Evolutionary conservation across 345 rosid genomes (phyloP), one percentile per base, ranked within the genome.

Genomic region (Clarkia xantiana): DNA sequence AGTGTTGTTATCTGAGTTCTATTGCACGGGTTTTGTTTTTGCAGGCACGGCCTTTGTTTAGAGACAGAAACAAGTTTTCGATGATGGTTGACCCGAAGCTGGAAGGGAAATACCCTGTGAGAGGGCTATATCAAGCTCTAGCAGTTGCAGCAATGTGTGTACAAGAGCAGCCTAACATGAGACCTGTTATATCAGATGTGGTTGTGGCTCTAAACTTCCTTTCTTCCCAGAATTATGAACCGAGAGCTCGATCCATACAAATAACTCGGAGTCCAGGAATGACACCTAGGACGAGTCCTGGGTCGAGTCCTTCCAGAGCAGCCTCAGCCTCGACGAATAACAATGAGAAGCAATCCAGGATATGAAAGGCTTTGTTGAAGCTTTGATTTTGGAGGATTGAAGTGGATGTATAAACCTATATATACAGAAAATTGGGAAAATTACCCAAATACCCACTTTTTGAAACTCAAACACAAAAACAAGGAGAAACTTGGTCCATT

Each of bases 91-190:
- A 89, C 49, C 97, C 97, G 0, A 58, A 43, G 53, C 95, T 89
- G 16, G 72, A 76, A 22, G 94, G 84, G 50, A 79, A 64, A 53
- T 85, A 82, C 64, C 95, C 95, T 0, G 48, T 67, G 3, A 77
- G 79, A 68, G 90, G 97, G 45, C 56, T 89, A 52, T 85, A 78
- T 75, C 97, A 89, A 72, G 89, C 90, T 4, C 79, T 89, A 29
- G 97, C 95, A 12, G 78, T 89, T 4, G 78, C 97, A 42, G 95
- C 97, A 34, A 85, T 89, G 95, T 89, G 97, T 9, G 84, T 89
- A 20, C 97, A 89, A 54, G 97, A 89, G 44, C 85, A 85, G 65
- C 89, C 97, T 10, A 76, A 68, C 45, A 70, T 76, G 81, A 69
- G 97, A 41, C 97, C 97, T 0, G 72, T 59, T 17, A 78, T 77